Evolutionary conservation across 495 filamentous ascomycete genomes (phyloP), one percentile per base, ranked within the genome.

Genomic region (Tetracladium marchalianum): DNA sequence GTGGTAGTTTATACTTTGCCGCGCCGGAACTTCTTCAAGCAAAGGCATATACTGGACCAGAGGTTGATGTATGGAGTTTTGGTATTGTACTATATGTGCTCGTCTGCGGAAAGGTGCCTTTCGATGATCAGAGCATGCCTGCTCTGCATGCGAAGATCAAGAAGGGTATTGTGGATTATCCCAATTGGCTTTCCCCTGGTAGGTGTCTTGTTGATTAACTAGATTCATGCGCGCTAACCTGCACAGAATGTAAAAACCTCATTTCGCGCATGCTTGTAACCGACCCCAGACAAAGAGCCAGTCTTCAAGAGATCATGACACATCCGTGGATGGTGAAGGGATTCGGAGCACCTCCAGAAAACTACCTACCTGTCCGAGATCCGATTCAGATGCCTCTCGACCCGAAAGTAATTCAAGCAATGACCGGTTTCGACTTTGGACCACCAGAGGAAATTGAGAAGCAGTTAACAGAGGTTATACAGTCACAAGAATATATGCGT

Each of bases 71-170:
- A 1, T 99, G 92, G 92, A 97, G 93, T 65, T 97, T 99, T 67
- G 92, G 92, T 4, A 95, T 99, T 58, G 92, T 99, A n/a, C 71
- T 99, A 16, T 99, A 97, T 55, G 92, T 99, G 41, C 66, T 99
- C 41, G 92, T 97, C 9, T 99, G 92, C 62, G 92, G 92, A 8
- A 99, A 96, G 62, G 92, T 99, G 4, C 92, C 92, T 2, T 99
- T 99, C 60, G 92, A 99, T 60, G 92, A 99, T 56, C 92, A 99
- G 64, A 95, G 89, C 67, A 98, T 98, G 92, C 92, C 90, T 19
- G 88, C 95, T 50, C 70, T 99, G 39, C 92, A 99, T 70, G 90
- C 89, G 22, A 97, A 99, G 72, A 99, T 99, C 63, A 99, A 99
- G 68, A 92, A 93, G 58, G 92, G 92, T 35, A 67, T 81, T 15